Base-by-base conservation (phyloP, 208 protist genomes). In the Crithidia bombi region DNA sequence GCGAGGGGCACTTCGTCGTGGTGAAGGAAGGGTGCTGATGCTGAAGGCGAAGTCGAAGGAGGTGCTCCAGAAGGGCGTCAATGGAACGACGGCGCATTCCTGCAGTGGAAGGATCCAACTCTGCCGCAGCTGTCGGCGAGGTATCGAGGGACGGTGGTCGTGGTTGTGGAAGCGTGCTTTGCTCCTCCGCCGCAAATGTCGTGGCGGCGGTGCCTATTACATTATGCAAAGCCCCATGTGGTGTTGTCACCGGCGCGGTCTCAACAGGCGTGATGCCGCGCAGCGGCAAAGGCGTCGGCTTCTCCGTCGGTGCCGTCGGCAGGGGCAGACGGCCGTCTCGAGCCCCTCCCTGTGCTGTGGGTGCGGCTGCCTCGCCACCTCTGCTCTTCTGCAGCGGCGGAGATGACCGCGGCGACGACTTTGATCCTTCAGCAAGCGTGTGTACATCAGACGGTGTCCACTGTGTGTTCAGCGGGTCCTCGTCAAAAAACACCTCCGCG, bases 401-500 rank as follows among this genome's bases (percentile, higher is more conserved):
- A n/a, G n/a, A n/a, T n/a, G 26, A 35, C 19, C n/a, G 19, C 5
- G 51, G 6, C n/a, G 28, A 23, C 51, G 51, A 5, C 17, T 47
- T 28, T 1, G 55, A 11, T 0, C 10, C 12, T n/a, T 32, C 50
- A 19, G 17, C 23, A 14, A 19, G 10, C 32, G 19, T 33, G 1
- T 7, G 2, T 3, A n/a, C 26, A 6, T 35, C 43, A 26, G 5
- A 5, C 5, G 2, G 25, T 1, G 21, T 46, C 17, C 47, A n/a
- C 3, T 10, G 41, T 14, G 32, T 5, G 26, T 47, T 35, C 14
- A 80, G 58, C 12, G 63, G 46, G 21, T 73, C 68, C n/a, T 73
- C 69, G 35, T 75, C 75, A 25, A 80, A 75, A 57, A 72, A 75
- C 3, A 75, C n/a, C 5, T 74, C 73, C 17, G 50, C 59, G n/a